phyloP scores from a whole-genome alignment of 164 flowering plant species.

The Piper longum region DNA sequence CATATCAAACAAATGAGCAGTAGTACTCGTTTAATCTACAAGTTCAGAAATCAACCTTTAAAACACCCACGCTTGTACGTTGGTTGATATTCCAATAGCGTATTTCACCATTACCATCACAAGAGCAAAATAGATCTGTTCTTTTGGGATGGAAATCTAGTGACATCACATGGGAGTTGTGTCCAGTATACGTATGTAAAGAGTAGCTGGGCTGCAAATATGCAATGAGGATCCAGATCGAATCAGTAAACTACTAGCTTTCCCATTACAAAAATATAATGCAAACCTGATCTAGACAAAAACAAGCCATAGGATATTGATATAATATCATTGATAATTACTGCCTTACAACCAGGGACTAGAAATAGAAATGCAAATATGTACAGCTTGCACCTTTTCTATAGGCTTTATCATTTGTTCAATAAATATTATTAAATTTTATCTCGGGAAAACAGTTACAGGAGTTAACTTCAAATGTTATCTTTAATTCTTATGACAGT shows the following conservation, averaged over 20 bases:
- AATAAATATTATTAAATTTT: too few relatives aligned
- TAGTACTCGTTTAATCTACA: not conserved
- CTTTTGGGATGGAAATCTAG: slow-evolving; percentile 89
- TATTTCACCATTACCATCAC: slow-evolving; percentile 59
- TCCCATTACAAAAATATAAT: too few relatives aligned
- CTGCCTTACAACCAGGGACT: too few relatives aligned
- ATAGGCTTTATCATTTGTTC: too few relatives aligned
- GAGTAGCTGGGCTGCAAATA: slow-evolving; percentile 65
- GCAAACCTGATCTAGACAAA: not conserved
- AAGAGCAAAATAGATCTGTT: slow-evolving; percentile 75
- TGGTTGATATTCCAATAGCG: slow-evolving; percentile 56
- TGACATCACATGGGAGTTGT: slow-evolving; percentile 56
- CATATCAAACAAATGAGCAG: not conserved
- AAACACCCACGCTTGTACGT: slow-evolving; percentile 34
- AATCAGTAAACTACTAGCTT: not conserved
- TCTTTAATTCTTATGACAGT: too few relatives aligned
- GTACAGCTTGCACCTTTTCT: too few relatives aligned
- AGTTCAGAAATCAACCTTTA: slow-evolving; percentile 36
- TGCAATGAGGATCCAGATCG: not conserved
- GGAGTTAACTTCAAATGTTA: not conserved
- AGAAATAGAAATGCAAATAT: too few relatives aligned
- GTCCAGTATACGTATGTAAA: slow-evolving; percentile 43
- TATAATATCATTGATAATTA: too few relatives aligned
- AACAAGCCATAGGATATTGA: not conserved
- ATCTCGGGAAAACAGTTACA: too few relatives aligned